Evolutionary conservation across 176 grass and related monocot genomes (phyloP), one percentile per base, ranked within the genome.

Genomic region (Phragmites australis): DNA sequence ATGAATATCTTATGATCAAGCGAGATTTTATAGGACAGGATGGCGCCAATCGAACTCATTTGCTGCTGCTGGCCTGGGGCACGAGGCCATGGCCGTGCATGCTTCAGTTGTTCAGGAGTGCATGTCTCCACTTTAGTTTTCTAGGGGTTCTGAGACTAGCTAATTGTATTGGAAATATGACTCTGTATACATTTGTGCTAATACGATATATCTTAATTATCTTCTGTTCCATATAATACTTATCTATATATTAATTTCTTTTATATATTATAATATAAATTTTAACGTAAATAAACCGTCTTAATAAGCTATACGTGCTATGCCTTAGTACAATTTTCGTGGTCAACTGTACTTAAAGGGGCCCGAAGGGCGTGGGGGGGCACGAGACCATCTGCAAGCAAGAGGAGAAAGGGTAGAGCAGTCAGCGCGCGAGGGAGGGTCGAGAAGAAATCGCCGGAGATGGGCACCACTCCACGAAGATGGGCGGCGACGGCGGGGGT

Each of bases 81-180:
- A 13, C 21, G 59, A 66, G 21, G 60, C 27, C 23, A 46, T 68
- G 8, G 25, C 44, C 78, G 75, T 66, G 3, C 49, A 74, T 56
- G 51, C 30, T 74, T 8, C 19, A 2, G 54, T 74, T 74, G 31
- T 41, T 41, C 68, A 9, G 0, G 77, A 22, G 84, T 81, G 68
- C 9, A 60, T 68, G 59, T 8, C 51, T 80, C 48, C 21, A 1
- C 34, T 85, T 80, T 31, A 17, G 46, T 29, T 70, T 53, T 18
- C 65, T 65, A 66, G 58, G 58, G 40, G 40, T 6, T 2, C 19
- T 39, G 15, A 68, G 26, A 64, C 57, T 25, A n/a, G n/a, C n/a
- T n/a, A n/a, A n/a, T n/a, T n/a, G n/a, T n/a, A n/a, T n/a, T n/a
- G n/a, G n/a, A n/a, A n/a, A n/a, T n/a, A n/a, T n/a, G n/a, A n/a